Conservation (phyloP, 1,284 basidiomycete genomes). For the Cryptococcus sp. region DNA sequence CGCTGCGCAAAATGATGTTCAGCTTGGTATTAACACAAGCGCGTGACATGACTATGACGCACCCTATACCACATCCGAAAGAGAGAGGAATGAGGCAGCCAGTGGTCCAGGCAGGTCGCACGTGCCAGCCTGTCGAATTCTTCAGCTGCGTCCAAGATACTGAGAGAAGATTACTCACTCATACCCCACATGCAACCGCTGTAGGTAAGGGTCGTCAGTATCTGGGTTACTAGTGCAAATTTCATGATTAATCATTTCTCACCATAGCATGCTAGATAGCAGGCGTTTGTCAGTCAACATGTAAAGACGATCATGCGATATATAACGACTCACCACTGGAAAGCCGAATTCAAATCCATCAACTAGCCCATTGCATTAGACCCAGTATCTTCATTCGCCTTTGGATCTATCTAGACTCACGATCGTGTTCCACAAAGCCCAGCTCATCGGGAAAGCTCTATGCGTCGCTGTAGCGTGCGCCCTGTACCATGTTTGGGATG, state of each 20-base stretch:
- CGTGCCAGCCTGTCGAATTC: conserved; percentile 35
- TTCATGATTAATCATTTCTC: background rate
- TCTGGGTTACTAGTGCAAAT: no score
- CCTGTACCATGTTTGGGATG: conserved; percentile 73
- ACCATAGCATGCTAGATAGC: conserved; percentile 20
- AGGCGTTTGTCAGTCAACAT: conserved; percentile 1
- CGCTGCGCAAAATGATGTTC: conserved; percentile 39
- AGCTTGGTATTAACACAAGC: background rate
- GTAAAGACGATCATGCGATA: background rate
- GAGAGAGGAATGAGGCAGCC: conserved; percentile 72
- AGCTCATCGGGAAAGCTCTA: conserved; percentile 76
- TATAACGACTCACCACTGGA: conserved; percentile 58
- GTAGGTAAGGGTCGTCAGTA: conserved; percentile 16
- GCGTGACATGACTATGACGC: conserved; percentile 9
- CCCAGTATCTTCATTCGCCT: background rate
- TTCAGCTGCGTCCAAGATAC: background rate
- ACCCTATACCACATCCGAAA: conserved; percentile 74
- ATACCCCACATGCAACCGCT: conserved; percentile 83
- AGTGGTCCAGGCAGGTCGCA: conserved; percentile 58
- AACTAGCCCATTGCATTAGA: conserved; percentile 42
- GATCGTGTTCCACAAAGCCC: conserved; percentile 52
- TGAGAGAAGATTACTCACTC: conserved; percentile 37
- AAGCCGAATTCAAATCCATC: conserved; percentile 78
- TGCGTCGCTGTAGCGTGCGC: conserved; percentile 85
- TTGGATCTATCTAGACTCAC: conserved; percentile 25